Conservation (phyloP, 352 stramenopile genomes). For the Globisporangium barbulae region DNA sequence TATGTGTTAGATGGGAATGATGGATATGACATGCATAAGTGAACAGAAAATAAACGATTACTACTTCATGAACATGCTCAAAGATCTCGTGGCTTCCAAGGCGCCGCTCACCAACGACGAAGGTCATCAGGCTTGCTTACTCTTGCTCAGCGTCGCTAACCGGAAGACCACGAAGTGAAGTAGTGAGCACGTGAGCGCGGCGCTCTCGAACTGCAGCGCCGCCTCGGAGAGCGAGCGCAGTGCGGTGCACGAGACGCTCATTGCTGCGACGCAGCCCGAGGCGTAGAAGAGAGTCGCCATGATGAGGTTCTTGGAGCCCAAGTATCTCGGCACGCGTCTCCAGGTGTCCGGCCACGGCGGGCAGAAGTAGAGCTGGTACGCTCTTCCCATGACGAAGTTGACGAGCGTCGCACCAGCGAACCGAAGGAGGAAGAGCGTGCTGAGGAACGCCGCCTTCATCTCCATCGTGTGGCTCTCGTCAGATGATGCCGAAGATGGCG, state of each 20-base stretch:
- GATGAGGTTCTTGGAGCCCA: conserved; percentile 63
- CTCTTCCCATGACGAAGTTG: conserved; percentile 36
- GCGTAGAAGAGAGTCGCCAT: conserved; percentile 55
- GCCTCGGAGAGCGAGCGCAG: conserved; percentile 55
- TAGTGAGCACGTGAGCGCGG: conserved; percentile 38
- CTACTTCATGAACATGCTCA: neutral
- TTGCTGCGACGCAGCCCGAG: conserved; percentile 29
- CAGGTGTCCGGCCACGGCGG: conserved; percentile 40
- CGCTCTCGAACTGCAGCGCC: conserved; percentile 38
- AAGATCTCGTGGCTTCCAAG: neutral
- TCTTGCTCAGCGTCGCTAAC: conserved; percentile 4
- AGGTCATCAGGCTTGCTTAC: neutral
- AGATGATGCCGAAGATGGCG: neutral
- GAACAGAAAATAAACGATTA: neutral
- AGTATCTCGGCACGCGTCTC: conserved; percentile 46
- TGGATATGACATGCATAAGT: conserved; percentile 2
- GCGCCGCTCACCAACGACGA: too few relatives aligned
- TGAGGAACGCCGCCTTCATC: conserved; percentile 36
- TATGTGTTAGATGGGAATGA: neutral
- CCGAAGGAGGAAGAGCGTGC: conserved; percentile 44
- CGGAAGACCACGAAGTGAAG: conserved; percentile 41
- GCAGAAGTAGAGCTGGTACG: conserved; percentile 54
- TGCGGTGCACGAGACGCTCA: conserved; percentile 29
- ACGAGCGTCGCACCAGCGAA: conserved; percentile 24
- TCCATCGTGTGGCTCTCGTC: conserved; percentile 12